Evolutionary conservation across 2,329 filamentous ascomycete species (phyloP).

Genomic region (Bimuria novae-zelandiae): DNA sequence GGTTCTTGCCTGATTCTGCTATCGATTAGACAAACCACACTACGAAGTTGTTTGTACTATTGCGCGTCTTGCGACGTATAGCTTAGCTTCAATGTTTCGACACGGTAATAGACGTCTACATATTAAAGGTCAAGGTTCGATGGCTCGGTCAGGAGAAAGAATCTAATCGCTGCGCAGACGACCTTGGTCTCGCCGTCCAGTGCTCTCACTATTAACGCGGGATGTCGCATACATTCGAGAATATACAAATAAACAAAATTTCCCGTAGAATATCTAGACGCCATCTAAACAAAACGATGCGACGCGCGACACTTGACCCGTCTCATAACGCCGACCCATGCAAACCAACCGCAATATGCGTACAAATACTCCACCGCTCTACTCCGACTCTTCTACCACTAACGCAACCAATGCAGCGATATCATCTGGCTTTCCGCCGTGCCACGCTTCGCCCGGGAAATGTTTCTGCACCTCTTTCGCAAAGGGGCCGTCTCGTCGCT

Average conservation of each 20-base stretch:
- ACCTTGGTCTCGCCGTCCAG: neutral
- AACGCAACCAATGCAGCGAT: slow-evolving; percentile 81
- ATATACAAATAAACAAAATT: neutral
- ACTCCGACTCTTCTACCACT: slow-evolving; percentile 33
- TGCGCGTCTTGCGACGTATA: too few species aligned
- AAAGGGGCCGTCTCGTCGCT: slow-evolving; percentile 85
- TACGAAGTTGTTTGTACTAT: too few species aligned
- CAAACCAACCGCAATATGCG: slow-evolving; percentile 24
- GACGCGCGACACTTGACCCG: slow-evolving; percentile 4
- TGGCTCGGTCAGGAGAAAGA: too few species aligned
- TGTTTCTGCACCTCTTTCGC: slow-evolving; percentile 90
- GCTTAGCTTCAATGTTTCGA: too few species aligned
- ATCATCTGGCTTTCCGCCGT: slow-evolving; percentile 93
- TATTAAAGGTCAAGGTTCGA: too few species aligned
- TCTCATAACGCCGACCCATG: slow-evolving; percentile 34
- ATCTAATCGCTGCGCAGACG: too few species aligned
- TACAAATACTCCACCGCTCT: slow-evolving; percentile 17
- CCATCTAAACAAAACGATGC: slow-evolving; percentile 11
- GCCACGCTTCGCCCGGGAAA: slow-evolving; percentile 84
- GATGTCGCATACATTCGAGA: neutral
- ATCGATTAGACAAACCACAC: too few species aligned
- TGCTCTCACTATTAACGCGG: too few species aligned
- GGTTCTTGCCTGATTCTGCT: too few species aligned
- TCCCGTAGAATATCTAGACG: neutral
- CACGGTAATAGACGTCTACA: too few species aligned